Percentiles rank a stretch among this genome's conserved stretches.
phyloP scores from a whole-genome alignment of 306 rosid genomes.

The Quercus alba region DNA sequence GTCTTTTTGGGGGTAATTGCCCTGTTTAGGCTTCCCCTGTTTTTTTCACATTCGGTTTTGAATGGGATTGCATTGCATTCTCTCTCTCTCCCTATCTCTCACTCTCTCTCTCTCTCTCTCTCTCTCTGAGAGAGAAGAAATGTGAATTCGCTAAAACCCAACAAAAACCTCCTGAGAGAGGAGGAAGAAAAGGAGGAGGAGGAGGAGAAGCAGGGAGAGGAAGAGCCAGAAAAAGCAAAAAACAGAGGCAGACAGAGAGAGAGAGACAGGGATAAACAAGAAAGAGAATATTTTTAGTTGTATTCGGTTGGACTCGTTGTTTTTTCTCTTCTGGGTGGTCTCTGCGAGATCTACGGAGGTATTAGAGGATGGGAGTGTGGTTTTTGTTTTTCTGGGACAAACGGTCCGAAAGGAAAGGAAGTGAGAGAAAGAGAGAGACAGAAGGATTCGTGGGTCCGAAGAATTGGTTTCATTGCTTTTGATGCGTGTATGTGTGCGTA shows the following conservation, averaged over 20 bases:
- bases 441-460: conserved; percentile 52
- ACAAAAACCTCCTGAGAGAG: no score
- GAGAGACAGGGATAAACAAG: no score
- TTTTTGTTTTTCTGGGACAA: conserved; percentile 18
- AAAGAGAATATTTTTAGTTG: background rate
- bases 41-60: background rate
- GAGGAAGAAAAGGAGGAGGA: no score
- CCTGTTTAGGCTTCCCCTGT: conserved; percentile 39
- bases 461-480: conserved; percentile 33
- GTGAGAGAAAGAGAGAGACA: background rate
- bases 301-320: conserved; percentile 10
- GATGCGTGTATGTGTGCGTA: background rate
- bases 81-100: background rate
- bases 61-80: conserved; percentile 23
- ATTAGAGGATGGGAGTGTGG: conserved; percentile 12
- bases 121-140: background rate
- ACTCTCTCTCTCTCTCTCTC: background rate
- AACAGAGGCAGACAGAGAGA: background rate
- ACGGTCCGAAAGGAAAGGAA: conserved; percentile 53
- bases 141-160: background rate
- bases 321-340: conserved; percentile 13
- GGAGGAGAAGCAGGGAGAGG: no score
- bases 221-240: no score
- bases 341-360: conserved; percentile 46
- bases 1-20: conserved; percentile 18